Evolutionary conservation across 805 yeast genomes (phyloP), one percentile per base, ranked within the genome.

Genomic region (Jamesozyma jinghongensis): DNA sequence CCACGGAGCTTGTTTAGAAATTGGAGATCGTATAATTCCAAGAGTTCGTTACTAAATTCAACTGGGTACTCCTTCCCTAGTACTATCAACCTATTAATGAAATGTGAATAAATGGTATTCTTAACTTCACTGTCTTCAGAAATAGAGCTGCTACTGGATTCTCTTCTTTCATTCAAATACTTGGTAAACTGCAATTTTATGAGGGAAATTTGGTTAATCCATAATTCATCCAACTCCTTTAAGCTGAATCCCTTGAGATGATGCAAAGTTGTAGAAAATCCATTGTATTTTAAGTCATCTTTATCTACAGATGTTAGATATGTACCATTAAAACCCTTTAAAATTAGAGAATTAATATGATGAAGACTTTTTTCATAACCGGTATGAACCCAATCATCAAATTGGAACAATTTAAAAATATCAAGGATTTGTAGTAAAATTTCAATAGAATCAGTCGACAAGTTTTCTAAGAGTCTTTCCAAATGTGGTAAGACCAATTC

Each of bases 381-480:
- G 26, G 50, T 43, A 22, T 52, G 50, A 18, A 53, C 49, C 65
- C 65, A 60, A 31, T 56, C 62, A 27, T 59, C 63, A 37, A 48
- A 48, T 3, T 46, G 32, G 32, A 57, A 57, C 22, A 58, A 37
- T 16, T 46, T 50, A 31, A 55, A 52, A 10, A 57, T 50, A 13
- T 52, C 47, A n/a, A 55, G 40, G 6, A 56, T 38, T 6, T 57
- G 53, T 3, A 45, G 37, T 16, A 54, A 40, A 16, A 56, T 46
- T 32, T 43, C 49, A 14, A 45, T 48, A 2, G 53, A 44, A 30
- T 56, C 54, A 0, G 52, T 38, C 5, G 61, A 52, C 20, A 58
- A 31, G 19, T 49, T 52, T 10, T 45, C 42, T 17, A 59, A 40
- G 14, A 59, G 43, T 14, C 49, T 43, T 16, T 48, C 47, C 17